These are phyloP conservation scores for Papiliotrema laurentii DNA, from an alignment of 1,284 basidiomycete genomes.

Conservation along the genomic window DNA sequence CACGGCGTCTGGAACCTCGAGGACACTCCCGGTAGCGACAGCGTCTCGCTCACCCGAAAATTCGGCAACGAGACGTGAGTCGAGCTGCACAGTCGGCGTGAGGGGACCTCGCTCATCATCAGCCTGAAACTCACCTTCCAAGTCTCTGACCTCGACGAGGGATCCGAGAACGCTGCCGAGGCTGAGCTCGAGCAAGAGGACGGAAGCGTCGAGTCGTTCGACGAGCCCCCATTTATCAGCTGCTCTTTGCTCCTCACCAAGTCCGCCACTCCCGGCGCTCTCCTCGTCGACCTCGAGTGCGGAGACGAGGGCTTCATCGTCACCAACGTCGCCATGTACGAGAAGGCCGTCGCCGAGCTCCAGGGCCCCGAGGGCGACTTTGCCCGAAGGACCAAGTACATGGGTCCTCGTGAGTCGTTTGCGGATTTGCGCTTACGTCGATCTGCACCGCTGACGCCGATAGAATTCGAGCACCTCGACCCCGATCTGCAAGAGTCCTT, in stretches of 20 bases:
- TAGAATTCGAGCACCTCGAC: conserved; percentile 83
- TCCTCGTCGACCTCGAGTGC: conserved; percentile 74
- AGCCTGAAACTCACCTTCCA: conserved; percentile 48
- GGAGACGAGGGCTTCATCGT: conserved; percentile 80
- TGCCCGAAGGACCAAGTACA: conserved; percentile 83
- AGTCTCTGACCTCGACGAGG: conserved; percentile 44
- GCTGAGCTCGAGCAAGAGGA: conserved; percentile 42
- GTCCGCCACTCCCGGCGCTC: conserved; percentile 54
- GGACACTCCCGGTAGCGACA: conserved; percentile 71
- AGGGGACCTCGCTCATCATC: conserved; percentile 4
- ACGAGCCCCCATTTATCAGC: conserved; percentile 56
- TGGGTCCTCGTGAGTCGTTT: conserved; percentile 67
- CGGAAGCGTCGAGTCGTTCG: conserved; percentile 1
- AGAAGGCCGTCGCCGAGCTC: conserved; percentile 71
- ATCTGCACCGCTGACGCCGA: not conserved
- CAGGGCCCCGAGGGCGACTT: conserved; percentile 87
- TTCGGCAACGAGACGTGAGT: conserved; percentile 86
- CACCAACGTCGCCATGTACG: conserved; percentile 81
- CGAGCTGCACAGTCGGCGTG: not conserved
- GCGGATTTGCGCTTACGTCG: not conserved
- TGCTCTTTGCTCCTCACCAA: conserved; percentile 72
- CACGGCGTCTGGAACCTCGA: conserved; percentile 79
- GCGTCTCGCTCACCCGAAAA: conserved; percentile 71
- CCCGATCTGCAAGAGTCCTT: conserved; percentile 79
- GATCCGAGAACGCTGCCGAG: conserved; percentile 16